These are phyloP conservation scores for thale cress (Arabidopsis thaliana) DNA, from an alignment of 345 rosid genomes.

Conservation along the genomic window TAIR10.1 NC_003076.8:25001001-25001500, in stretches of 20 bases:
- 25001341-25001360: slow-evolving; percentile 53
- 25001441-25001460: slow-evolving; percentile 90
- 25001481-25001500: slow-evolving; percentile 86
- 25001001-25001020: slow-evolving; percentile 71
- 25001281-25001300: neutral
- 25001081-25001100: slow-evolving; percentile 83
- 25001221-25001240: slow-evolving; percentile 96
- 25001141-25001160: slow-evolving; percentile 91
- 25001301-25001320: neutral
- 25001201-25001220: slow-evolving; percentile 86
- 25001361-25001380: slow-evolving; percentile 85
- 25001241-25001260: slow-evolving; percentile 97
- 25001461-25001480: slow-evolving; percentile 93
- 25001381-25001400: slow-evolving; percentile 90
- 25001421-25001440: slow-evolving; percentile 96
- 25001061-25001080: slow-evolving; percentile 93
- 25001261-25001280: slow-evolving; percentile 47
- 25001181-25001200: slow-evolving; percentile 88
- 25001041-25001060: slow-evolving; percentile 77
- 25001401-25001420: slow-evolving; percentile 96
- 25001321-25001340: neutral
- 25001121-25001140: slow-evolving; percentile 96
- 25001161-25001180: slow-evolving; percentile 85
- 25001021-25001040: slow-evolving; percentile 94
- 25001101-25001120: slow-evolving; percentile 58